These are phyloP conservation scores for Coccinonectria pachysandricola DNA, from an alignment of 2,329 filamentous ascomycete species.

Conservation along the genomic window DNA sequence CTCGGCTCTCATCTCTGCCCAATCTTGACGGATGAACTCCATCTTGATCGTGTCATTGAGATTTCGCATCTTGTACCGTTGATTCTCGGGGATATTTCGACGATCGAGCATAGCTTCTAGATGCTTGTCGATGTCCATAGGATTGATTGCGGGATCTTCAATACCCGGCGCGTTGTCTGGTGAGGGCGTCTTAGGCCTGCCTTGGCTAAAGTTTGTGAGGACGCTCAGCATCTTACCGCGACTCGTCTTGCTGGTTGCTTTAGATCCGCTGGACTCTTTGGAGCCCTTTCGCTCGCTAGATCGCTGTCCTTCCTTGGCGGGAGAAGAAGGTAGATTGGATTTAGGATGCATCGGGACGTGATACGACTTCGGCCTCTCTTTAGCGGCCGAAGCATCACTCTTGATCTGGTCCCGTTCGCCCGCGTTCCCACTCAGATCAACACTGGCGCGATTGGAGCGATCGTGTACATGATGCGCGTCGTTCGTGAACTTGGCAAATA, in stretches of 20 bases:
- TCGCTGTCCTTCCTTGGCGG: too few species aligned
- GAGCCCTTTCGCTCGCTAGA: conserved; percentile 14
- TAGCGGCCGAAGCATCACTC: conserved; percentile 18
- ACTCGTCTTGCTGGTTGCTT: conserved; percentile 27
- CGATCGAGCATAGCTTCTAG: conserved; percentile 63
- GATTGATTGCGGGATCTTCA: conserved; percentile 43
- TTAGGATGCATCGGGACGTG: conserved; percentile 24
- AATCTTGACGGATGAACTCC: conserved; percentile 88
- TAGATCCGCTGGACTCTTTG: conserved; percentile 18
- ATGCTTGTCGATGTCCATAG: conserved; percentile 45
- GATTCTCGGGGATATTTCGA: conserved; percentile 86
- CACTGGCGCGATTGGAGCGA: conserved; percentile 14
- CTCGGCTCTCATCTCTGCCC: conserved; percentile 51
- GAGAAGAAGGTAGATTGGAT: conserved; percentile 14
- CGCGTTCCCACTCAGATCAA: conserved; percentile 13
- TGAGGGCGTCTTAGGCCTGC: conserved; percentile 26
- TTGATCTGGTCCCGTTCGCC: conserved; percentile 12
- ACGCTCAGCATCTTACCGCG: conserved; percentile 30
- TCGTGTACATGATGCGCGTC: conserved; percentile 15
- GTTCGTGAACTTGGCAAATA: conserved; percentile 63
- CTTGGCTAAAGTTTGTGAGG: conserved; percentile 28
- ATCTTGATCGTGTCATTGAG: conserved; percentile 85
- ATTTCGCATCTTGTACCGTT: conserved; percentile 89
- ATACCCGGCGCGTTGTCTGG: conserved; percentile 18
- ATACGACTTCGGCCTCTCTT: conserved; percentile 41